Base-by-base conservation (phyloP, 2,329 filamentous ascomycete species). In the Dothistroma septosporum region DNA sequence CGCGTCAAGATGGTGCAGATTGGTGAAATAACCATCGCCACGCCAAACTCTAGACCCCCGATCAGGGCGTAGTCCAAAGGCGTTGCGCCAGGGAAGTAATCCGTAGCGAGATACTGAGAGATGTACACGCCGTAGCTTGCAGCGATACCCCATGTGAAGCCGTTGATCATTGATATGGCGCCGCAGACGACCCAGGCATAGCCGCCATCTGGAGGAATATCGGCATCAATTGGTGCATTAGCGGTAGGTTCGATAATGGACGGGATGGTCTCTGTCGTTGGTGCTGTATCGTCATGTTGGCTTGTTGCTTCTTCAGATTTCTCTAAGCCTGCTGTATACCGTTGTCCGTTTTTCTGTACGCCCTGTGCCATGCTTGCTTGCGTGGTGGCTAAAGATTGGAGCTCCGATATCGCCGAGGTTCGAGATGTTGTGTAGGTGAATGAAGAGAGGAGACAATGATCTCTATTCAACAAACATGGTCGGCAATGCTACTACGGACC, bases 61-160 rank as follows among this genome's bases (percentile, higher is more conserved):
- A 79, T 72, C 44, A 78, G 72, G 4, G 76, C 76, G 64, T 74
- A 79, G 62, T 78, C 74, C 55, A 77, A 66, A 0, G 72, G 54
- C 0, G 67, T 69, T 14, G 77, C 74, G 16, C 66, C 67, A 0
- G 72, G 72, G 57, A 77, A 79, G 9, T 70, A 69, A 16, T 73
- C 55, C 28, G 73, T 66, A 5, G 67, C 58, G 7, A 79, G 68
- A 60, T 79, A 80, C 58, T 79, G 74, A 4, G 76, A 74, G 0
- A 80, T 73, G 60, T 78, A 80, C 14, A 80, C 74, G 41, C 76
- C 77, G 59, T 77, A 80, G 14, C 71, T 73, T 22, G 68, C 64
- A 21, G 64, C 60, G 5, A 69, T 55, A 49, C 72, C 73, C 72
- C 73, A 74, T 16, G 72, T 74, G 60, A 71, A 70, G 59, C 63